Percentiles rank a stretch among this genome's conserved stretches.
Conservation (phyloP, 2,329 filamentous ascomycete species). For the Apiospora arundinis region DNA sequence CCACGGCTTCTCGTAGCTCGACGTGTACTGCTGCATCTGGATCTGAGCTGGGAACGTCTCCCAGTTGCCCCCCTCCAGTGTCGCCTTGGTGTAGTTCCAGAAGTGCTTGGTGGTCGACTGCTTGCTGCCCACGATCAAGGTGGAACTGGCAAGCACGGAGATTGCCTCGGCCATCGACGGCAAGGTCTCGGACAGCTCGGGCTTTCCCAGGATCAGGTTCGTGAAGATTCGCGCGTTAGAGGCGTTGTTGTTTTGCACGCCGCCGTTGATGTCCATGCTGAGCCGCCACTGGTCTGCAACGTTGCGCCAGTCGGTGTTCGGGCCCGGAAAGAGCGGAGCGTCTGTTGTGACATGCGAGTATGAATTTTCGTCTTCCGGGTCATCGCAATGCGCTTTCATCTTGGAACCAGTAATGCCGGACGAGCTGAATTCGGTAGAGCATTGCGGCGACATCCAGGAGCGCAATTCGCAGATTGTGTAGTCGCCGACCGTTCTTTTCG, state of each 20-base stretch:
- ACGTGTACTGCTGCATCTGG: constrained; percentile 72
- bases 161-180: constrained; percentile 78
- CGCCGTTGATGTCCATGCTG: constrained; percentile 62
- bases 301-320: constrained; percentile 59
- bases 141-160: constrained; percentile 72
- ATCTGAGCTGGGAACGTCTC: constrained; percentile 70
- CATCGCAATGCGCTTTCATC: constrained; percentile 68
- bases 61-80: constrained; percentile 52
- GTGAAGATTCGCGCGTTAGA: constrained; percentile 65
- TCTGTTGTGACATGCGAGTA: constrained; percentile 55
- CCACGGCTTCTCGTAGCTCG: constrained; percentile 65
- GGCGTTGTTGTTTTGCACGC: constrained; percentile 60
- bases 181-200: constrained; percentile 52
- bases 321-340: constrained; percentile 35
- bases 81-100: constrained; percentile 52
- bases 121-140: constrained; percentile 65
- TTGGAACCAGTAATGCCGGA: constrained; percentile 63
- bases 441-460: constrained; percentile 67
- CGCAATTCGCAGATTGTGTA: constrained; percentile 74
- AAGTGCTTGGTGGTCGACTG: constrained; percentile 66
- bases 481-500: constrained; percentile 39
- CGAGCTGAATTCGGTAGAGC: constrained; percentile 67
- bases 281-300: constrained; percentile 60
- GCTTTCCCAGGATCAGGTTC: constrained; percentile 54
- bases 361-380: constrained; percentile 56